Evolutionary conservation across 2,329 filamentous ascomycete species (phyloP).

Genomic region (Cercospora berteroae): DNA sequence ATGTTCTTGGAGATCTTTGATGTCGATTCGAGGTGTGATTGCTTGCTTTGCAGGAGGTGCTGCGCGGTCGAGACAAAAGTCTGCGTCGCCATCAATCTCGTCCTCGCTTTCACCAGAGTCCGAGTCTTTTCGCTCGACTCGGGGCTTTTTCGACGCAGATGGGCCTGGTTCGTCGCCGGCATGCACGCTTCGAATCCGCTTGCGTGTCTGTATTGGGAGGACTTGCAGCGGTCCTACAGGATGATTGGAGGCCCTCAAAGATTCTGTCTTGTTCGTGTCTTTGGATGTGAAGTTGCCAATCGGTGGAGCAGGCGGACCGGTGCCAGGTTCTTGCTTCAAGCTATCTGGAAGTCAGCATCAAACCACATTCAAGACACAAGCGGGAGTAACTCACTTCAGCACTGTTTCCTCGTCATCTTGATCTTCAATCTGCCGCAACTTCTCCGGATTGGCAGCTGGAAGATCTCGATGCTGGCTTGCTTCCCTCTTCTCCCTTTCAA

Average conservation of each 20-base stretch:
- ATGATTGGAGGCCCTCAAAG: neutral
- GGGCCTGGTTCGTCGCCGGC: neutral
- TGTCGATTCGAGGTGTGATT: neutral
- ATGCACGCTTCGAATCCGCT: neutral
- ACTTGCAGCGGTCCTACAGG: neutral
- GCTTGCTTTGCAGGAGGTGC: slow-evolving; percentile 2
- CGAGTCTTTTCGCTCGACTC: neutral
- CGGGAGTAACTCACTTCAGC: neutral
- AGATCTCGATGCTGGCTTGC: slow-evolving; percentile 3
- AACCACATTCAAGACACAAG: neutral
- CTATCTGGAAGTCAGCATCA: neutral
- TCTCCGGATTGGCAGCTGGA: slow-evolving; percentile 11
- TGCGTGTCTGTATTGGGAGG: neutral
- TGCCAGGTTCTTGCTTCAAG: slow-evolving; percentile 6
- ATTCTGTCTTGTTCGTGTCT: neutral
- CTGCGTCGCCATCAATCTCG: slow-evolving; percentile 8
- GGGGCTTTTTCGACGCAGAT: slow-evolving; percentile 1
- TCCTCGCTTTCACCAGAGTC: slow-evolving; percentile 1
- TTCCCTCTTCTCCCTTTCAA: slow-evolving; percentile 22
- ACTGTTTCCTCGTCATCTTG: slow-evolving; percentile 25
- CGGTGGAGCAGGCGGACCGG: neutral
- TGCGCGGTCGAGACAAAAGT: neutral
- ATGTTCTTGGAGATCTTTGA: slow-evolving; percentile 16
- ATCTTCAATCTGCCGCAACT: slow-evolving; percentile 12
- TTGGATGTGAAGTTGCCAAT: neutral